Evolutionary conservation across 192 early-diverging fungal species (phyloP), one percentile per base, ranked within the genome.

Genomic region (Pilaira anomala): DNA sequence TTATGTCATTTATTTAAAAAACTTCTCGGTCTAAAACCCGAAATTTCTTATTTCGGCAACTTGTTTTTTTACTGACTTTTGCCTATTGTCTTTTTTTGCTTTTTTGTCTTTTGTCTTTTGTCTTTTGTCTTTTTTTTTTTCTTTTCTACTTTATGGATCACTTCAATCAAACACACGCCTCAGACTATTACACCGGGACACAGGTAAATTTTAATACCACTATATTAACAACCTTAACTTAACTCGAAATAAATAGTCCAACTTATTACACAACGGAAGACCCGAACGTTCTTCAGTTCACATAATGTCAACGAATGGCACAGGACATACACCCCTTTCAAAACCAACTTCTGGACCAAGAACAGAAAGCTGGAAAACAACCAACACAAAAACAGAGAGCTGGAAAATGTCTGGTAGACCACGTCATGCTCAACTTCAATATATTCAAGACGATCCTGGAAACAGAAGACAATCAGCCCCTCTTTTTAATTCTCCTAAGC

Each of bases 361-460:
- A 46, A 25, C 24, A 18, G 60, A 62, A 36, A 18, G 3, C 19
- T 62, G 60, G 60, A 62, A 24, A 19, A 62, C 60, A 48, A 62
- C 14, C 25, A 49, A 16, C 3, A 58, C 21, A 6, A 48, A 19
- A 19, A 33, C 25, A 11, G 60, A 62, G 22, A 25, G 29, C 18
- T 62, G 60, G 60, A 62, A 62, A 33, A 49, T 62, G 46, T 48
- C 60, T 1, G 46, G 22, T 12, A 21, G 39, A 24, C 33, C 19
- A 18, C 33, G 21, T 8, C 36, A 26, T 21, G 33, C 36, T 9
- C 56, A 58, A 16, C 19, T 58, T 26, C 19, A 0, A 14, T 14
- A 46, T 13, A 14, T 46, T 16, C 13, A 19, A 40, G 56, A 58
- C 2, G 53, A 55, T 55, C 18, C 16, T 36, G 11, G 1, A 6